These are phyloP conservation scores for Trypethelium eluteriae DNA, from an alignment of 495 filamentous ascomycete genomes.

Conservation along the genomic window DNA sequence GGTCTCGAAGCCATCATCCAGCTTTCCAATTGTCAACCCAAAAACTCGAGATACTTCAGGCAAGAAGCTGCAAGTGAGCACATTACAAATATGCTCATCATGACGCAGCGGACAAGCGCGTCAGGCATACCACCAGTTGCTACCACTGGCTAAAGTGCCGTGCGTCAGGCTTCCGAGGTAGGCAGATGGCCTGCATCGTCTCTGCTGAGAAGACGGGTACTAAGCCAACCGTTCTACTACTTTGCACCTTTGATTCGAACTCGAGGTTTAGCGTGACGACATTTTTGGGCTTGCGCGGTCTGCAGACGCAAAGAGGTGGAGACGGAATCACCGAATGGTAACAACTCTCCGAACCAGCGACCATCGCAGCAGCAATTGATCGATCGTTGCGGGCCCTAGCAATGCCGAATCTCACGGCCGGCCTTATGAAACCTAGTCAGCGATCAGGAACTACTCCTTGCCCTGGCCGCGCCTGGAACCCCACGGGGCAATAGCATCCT, in stretches of 20 bases:
- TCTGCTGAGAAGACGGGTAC: not conserved
- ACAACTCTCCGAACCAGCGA: no score
- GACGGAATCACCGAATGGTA: not conserved
- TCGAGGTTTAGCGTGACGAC: not conserved
- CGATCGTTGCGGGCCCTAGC: not conserved
- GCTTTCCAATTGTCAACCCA: not conserved
- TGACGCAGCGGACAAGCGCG: not conserved
- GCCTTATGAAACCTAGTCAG: not conserved
- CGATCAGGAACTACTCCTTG: not conserved
- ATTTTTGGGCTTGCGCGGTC: not conserved
- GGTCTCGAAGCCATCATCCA: not conserved
- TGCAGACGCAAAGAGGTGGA: slow-evolving; percentile 5
- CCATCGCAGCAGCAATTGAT: not conserved
- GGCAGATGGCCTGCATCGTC: not conserved
- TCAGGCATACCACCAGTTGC: not conserved
- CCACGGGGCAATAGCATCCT: not conserved
- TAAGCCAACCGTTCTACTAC: no score
- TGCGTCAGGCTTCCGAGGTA: not conserved
- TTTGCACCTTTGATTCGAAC: no score
- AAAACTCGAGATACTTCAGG: no score
- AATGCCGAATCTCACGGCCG: not conserved
- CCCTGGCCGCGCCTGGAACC: not conserved
- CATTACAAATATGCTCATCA: not conserved
- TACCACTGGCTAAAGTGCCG: not conserved
- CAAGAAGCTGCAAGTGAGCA: no score